Percentiles rank a stretch among this genome's conserved stretches.
Conservation (phyloP, 2,329 filamentous ascomycete genomes). For the Calonectria ilicicola region DNA sequence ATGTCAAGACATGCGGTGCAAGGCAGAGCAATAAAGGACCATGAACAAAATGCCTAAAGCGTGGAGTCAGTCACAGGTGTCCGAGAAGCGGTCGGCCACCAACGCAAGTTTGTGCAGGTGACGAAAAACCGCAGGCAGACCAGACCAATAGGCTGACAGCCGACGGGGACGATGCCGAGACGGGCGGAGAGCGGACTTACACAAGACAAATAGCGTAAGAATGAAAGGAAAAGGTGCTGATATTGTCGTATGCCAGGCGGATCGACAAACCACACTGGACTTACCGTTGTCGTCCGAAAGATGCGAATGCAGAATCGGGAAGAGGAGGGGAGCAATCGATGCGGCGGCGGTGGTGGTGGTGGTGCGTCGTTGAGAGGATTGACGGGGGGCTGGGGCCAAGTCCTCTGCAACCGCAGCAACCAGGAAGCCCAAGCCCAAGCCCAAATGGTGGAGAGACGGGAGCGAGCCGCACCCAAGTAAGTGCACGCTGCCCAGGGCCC, state of each 20-base stretch:
- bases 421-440: constrained; percentile 19
- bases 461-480: constrained; percentile 20
- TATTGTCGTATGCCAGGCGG: constrained; percentile 19
- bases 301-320: constrained; percentile 18
- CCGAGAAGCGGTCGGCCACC: constrained; percentile 18
- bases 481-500: background rate
- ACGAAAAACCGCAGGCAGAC: constrained; percentile 3
- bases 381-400: constrained; percentile 31
- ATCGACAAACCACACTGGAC: constrained; percentile 24
- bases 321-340: constrained; percentile 17
- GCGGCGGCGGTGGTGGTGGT: constrained; percentile 14
- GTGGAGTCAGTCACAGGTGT: constrained; percentile 33
- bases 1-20: constrained; percentile 48
- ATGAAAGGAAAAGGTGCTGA: background rate
- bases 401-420: constrained; percentile 44
- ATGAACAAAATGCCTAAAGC: constrained; percentile 35
- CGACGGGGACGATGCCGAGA: constrained; percentile 1
- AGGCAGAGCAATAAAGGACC: constrained; percentile 31
- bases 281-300: constrained; percentile 22
- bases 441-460: constrained; percentile 23
- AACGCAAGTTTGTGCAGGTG: constrained; percentile 27
- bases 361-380: constrained; percentile 22
- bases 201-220: constrained; percentile 19
- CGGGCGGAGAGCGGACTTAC: constrained; percentile 16
- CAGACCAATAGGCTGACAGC: constrained; percentile 35